phyloP scores from a whole-genome alignment of 345 rosid genomes.

The Dimocarpus longan region DNA sequence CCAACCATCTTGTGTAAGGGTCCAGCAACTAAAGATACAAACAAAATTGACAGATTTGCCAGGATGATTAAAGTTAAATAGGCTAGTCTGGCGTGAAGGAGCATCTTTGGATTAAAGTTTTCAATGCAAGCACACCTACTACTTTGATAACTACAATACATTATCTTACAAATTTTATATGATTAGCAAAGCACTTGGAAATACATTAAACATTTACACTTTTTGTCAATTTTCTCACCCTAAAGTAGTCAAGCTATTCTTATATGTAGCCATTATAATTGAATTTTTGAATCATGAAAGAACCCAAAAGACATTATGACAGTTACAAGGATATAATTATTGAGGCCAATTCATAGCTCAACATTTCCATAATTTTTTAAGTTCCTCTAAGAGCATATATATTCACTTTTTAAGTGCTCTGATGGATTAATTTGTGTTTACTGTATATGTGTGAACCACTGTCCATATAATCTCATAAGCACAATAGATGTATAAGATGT shows the following conservation, averaged over 20 bases:
- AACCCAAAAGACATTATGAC: neutral
- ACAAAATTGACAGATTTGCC: neutral
- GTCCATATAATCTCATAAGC: neutral
- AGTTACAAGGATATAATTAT: neutral
- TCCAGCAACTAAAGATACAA: neutral
- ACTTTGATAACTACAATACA: neutral
- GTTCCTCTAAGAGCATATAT: too few species aligned
- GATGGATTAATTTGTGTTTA: neutral
- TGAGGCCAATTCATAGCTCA: too few species aligned
- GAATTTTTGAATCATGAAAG: neutral
- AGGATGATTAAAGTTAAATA: neutral
- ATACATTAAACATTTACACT: neutral
- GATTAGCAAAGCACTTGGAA: too few species aligned
- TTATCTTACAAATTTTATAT: too few species aligned
- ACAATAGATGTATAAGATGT: neutral
- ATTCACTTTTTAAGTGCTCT: neutral
- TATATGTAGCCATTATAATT: neutral
- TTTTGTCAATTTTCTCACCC: conserved; percentile 2
- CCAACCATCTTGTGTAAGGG: neutral
- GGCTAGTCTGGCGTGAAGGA: conserved; percentile 2
- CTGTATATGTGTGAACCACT: neutral
- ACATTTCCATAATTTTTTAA: too few species aligned
- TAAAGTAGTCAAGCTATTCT: neutral
- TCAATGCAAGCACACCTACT: neutral
- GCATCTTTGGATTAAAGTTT: neutral